phyloP scores from a whole-genome alignment of 345 rosid species.

The Streptanthus diversifolius region DNA sequence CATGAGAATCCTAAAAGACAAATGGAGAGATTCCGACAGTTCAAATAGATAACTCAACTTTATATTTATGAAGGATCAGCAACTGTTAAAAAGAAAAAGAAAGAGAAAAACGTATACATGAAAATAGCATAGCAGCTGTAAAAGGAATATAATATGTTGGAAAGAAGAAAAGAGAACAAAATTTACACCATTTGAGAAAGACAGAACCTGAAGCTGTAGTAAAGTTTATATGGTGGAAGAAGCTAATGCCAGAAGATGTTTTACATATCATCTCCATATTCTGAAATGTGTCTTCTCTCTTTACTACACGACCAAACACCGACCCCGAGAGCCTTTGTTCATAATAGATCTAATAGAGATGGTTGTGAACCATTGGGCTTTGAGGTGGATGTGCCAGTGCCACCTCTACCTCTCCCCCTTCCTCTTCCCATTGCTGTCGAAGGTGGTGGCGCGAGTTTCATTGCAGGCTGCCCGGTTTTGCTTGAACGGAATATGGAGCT shows the following conservation, averaged over 20 bases:
- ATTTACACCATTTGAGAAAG: conserved; percentile 12
- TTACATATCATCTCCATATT: neutral
- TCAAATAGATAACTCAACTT: neutral
- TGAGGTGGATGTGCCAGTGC: conserved; percentile 34
- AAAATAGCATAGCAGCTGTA: neutral
- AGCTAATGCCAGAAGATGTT: conserved; percentile 13
- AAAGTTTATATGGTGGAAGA: conserved; percentile 8
- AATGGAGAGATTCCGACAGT: neutral
- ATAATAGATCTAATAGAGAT: conserved; percentile 70
- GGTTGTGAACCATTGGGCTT: conserved; percentile 53
- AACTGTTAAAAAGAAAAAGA: neutral
- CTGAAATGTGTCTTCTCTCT: neutral
- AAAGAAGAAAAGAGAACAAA: neutral
- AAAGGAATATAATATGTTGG: neutral
- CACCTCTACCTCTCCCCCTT: conserved; percentile 60
- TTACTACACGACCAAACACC: neutral
- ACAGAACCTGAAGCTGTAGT: neutral
- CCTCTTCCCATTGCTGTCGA: conserved; percentile 71
- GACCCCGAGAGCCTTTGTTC: neutral
- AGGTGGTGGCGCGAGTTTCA: conserved; percentile 91
- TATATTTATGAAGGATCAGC: neutral
- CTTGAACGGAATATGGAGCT: conserved; percentile 69
- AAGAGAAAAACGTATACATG: neutral
- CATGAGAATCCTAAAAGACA: neutral
- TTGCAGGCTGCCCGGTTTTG: conserved; percentile 55